A percentile compares a stretch with the other conserved stretches of the same genome.
phyloP scores from a whole-genome alignment of 2,329 filamentous ascomycete genomes.

The Fusarium buxicola region DNA sequence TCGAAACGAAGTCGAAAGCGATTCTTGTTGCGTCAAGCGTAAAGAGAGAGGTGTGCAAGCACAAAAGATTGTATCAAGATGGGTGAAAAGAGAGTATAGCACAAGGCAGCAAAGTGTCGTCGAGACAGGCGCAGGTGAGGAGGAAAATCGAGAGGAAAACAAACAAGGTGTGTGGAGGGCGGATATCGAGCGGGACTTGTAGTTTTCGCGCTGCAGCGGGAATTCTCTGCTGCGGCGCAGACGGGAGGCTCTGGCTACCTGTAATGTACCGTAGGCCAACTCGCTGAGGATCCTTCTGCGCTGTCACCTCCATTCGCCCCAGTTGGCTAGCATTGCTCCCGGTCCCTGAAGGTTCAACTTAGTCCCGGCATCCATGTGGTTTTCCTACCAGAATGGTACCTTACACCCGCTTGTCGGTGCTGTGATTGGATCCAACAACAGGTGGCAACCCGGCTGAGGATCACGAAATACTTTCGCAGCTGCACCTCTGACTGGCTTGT shows the following conservation, averaged over 20 bases:
- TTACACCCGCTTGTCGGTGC: conserved; percentile 31
- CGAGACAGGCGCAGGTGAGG: conserved; percentile 36
- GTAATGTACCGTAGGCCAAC: not conserved
- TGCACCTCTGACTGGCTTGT: conserved; percentile 45
- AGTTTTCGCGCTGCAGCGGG: conserved; percentile 41
- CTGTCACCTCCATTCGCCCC: conserved; percentile 41
- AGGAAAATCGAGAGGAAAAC: conserved; percentile 20
- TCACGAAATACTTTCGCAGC: conserved; percentile 31
- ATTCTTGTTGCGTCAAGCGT: conserved; percentile 25
- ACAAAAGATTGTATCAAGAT: conserved; percentile 33
- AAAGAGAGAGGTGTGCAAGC: conserved; percentile 40
- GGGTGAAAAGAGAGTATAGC: conserved; percentile 33
- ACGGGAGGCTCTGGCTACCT: conserved; percentile 8
- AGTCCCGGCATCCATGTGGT: conserved; percentile 41
- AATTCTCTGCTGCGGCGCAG: conserved; percentile 41
- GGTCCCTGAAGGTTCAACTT: conserved; percentile 32
- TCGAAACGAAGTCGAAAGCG: conserved; percentile 16
- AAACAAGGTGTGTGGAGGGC: conserved; percentile 19
- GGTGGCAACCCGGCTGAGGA: conserved; percentile 34
- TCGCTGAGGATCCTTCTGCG: conserved; percentile 19
- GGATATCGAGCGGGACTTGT: conserved; percentile 43
- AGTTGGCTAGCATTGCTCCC: conserved; percentile 31
- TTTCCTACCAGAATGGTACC: conserved; percentile 39
- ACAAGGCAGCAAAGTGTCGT: conserved; percentile 35
- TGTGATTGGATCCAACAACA: conserved; percentile 38